Base-by-base conservation (phyloP, 768 basidiomycete genomes). In the Boletus insuetus region DNA sequence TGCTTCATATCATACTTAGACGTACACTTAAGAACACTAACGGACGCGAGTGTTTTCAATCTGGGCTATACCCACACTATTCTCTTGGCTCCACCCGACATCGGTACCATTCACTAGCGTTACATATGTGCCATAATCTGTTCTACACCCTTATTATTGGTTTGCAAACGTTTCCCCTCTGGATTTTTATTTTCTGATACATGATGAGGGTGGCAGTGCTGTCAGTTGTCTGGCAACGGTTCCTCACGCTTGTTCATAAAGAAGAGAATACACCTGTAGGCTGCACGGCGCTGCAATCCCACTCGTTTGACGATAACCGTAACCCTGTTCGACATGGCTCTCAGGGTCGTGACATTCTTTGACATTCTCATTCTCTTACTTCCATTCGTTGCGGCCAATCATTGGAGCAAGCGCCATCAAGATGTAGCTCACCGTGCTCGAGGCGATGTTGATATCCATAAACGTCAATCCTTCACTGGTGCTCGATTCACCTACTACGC, bases 401-500 rank as follows among this genome's bases (percentile, higher is more conserved):
- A 62, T 66, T 64, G 71, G 73, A 55, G 48, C 52, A 64, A 59
- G 41, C 80, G 74, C 51, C 80, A 82, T 61, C 73, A 77, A 51
- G 78, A 79, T 39, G 61, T 85, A 43, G 79, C 81, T 16, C 75
- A 72, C 45, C 80, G 82, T 22, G 74, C 75, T 37, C 68, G 71
- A 43, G 75, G 75, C 24, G 72, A 78, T 51, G 64, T 79, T 4
- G 63, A 68, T 17, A 61, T 81, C 45, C 69, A 71, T 37, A 76
- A 74, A 58, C 77, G 81, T 10, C 55, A 67, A 45, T 40, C n/a
- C 0, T 75, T 62, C 51, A 49, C 56, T 38, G 53, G 58, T 51
- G 68, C 79, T 3, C 77, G 77, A 50, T 81, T 79, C 70, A 80
- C 84, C 14, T 86, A 73, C 59, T 86, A 85, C 64, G 76, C 77